Conservation (phyloP, 148 eudicot genomes). For the Chenopodium formosanum region DNA sequence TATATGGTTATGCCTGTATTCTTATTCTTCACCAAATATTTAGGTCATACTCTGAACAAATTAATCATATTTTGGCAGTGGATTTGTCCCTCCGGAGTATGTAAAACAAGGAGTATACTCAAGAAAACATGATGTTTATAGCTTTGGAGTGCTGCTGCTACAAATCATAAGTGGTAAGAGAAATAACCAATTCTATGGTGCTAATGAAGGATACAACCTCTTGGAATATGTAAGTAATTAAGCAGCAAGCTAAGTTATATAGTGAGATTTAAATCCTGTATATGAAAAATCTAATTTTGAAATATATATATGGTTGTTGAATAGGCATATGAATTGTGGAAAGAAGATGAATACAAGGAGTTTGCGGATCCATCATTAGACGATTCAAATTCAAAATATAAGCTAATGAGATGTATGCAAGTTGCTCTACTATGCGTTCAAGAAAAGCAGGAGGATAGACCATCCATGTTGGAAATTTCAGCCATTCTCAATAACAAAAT, state of each 20-base stretch:
- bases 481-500: constrained; percentile 41
- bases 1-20: constrained; percentile 14
- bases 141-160: constrained; percentile 44
- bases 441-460: constrained; percentile 40
- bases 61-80: constrained; percentile 26
- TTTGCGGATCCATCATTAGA: constrained; percentile 36
- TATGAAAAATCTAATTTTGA: too few species aligned
- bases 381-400: constrained; percentile 25
- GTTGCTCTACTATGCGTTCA: constrained; percentile 40
- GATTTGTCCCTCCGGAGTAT: constrained; percentile 44
- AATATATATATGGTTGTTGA: background rate
- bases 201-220: constrained; percentile 19
- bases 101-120: constrained; percentile 45
- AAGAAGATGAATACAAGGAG: constrained; percentile 26
- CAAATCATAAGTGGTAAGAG: constrained; percentile 48
- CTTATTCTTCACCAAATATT: background rate
- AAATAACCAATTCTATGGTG: constrained; percentile 25
- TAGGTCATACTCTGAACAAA: background rate
- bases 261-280: background rate
- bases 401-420: constrained; percentile 35
- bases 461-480: constrained; percentile 44
- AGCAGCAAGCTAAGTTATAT: background rate
- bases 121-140: constrained; percentile 33
- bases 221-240: constrained; percentile 40
- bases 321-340: constrained; percentile 45